Conservation (phyloP, 2,329 filamentous ascomycete species). For the Calonectria ilicicola region DNA sequence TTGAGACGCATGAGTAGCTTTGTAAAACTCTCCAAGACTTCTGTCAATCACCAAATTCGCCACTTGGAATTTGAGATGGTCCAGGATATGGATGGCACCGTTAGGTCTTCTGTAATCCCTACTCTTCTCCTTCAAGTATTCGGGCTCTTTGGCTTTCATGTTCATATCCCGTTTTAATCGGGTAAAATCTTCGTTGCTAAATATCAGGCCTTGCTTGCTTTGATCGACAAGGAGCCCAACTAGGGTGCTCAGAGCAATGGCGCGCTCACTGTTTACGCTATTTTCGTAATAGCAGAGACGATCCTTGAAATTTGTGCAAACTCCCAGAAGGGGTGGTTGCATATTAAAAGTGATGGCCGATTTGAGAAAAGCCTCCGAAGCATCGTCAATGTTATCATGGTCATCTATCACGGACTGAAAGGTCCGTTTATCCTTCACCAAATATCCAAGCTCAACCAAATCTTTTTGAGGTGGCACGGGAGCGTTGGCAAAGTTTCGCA, state of each 20-base stretch:
- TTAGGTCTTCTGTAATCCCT: constrained; percentile 27
- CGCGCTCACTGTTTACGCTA: constrained; percentile 57
- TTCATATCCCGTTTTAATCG: constrained; percentile 33
- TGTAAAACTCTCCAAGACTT: constrained; percentile 50
- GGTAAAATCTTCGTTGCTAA: constrained; percentile 47
- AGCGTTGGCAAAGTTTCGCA: constrained; percentile 75
- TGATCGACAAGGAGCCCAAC: constrained; percentile 69
- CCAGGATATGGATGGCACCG: constrained; percentile 65
- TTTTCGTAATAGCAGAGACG: constrained; percentile 70
- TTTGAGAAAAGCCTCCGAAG: constrained; percentile 60
- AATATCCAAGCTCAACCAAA: constrained; percentile 58
- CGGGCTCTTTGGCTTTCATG: constrained; percentile 49
- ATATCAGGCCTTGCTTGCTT: constrained; percentile 65
- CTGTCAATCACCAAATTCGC: constrained; percentile 56
- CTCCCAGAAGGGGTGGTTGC: constrained; percentile 68
- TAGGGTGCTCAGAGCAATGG: constrained; percentile 63
- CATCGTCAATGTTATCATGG: constrained; percentile 44
- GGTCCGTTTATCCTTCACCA: constrained; percentile 60
- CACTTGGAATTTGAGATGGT: constrained; percentile 70
- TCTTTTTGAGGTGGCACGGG: constrained; percentile 49
- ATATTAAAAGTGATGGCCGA: constrained; percentile 70
- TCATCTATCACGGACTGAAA: constrained; percentile 57
- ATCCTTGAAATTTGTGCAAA: constrained; percentile 74
- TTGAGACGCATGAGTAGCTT: constrained; percentile 27
- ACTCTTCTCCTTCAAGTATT: constrained; percentile 57